Percentiles rank a stretch among this genome's conserved stretches.
phyloP scores from a whole-genome alignment of 2,329 filamentous ascomycete genomes.

The Fusarium nisikadoi region DNA sequence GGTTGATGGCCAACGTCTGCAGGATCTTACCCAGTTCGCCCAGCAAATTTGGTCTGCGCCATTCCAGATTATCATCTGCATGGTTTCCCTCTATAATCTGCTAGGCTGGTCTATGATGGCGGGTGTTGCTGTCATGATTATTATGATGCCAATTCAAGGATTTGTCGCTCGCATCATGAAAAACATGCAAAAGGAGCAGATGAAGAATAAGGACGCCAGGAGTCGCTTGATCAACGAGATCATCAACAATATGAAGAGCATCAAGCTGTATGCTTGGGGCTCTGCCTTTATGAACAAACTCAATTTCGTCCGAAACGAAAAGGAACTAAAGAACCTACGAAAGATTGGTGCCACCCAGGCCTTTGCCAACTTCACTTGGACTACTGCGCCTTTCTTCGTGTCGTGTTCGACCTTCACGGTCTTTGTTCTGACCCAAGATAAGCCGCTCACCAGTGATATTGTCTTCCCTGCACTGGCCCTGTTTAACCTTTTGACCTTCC shows the following conservation, averaged over 20 bases:
- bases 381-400: conserved; percentile 94
- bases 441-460: conserved; percentile 89
- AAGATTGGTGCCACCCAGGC: conserved; percentile 96
- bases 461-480: conserved; percentile 92
- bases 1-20: conserved; percentile 93
- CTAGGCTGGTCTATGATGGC: conserved; percentile 96
- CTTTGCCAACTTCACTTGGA: conserved; percentile 98
- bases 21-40: conserved; percentile 94
- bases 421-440: conserved; percentile 85
- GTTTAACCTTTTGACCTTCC: conserved; percentile 97
- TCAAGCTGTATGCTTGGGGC: conserved; percentile 98
- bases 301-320: conserved; percentile 94
- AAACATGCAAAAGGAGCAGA: conserved; percentile 91
- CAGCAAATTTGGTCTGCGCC: conserved; percentile 97
- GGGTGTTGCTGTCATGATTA: conserved; percentile 91
- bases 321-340: conserved; percentile 92
- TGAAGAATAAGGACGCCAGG: conserved; percentile 98
- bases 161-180: conserved; percentile 94
- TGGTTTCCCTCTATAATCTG: conserved; percentile 95
- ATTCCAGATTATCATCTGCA: conserved; percentile 95
- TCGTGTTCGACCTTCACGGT: conserved; percentile 97
- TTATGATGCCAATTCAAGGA: conserved; percentile 97
- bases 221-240: conserved; percentile 97
- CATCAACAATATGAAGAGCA: conserved; percentile 99
- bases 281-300: conserved; percentile 97